Base-by-base conservation (phyloP, 2,329 filamentous ascomycete species). In the Nigrospora osmanthi region DNA sequence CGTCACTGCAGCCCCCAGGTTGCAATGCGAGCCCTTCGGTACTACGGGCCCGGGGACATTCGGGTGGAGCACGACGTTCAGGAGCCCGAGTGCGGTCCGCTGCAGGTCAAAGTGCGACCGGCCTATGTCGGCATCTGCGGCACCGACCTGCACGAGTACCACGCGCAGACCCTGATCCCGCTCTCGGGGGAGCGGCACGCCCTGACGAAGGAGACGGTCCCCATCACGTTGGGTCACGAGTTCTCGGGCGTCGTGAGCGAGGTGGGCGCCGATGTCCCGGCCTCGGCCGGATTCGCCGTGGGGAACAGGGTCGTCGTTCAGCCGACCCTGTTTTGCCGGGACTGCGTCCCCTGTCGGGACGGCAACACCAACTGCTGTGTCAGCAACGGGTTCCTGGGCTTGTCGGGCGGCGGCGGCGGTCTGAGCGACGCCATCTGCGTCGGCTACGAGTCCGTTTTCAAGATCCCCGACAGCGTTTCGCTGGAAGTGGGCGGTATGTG, bases 171-270 rank as follows among this genome's bases (percentile, higher is more conserved):
- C 1, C 52, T 61, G 33, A 54, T 60, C 40, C 60, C 59, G 23
- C 47, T 47, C 15, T 40, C 42, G 12, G 52, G 51, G 23, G 49
- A 48, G 19, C 76, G 79, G 1, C 81, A 85, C 53, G 72, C 72
- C 2, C 59, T 83, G 17, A 84, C 80, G 0, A 65, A 71, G 31
- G 76, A 77, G 46, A 67, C 65, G 1, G 68, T 78, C 33, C 81
- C 80, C 4, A 68, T 83, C 11, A 80, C 72, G 0, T 65, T 85
- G 11, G 81, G 82, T 23, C 81, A 85, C 54, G 82, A 85, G 55
- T 81, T 85, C 59, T 76, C 72, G 4, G 81, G 81, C 11, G 70
- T 71, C 2, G 66, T 85, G 31, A 67, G 72, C 11, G 76, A 81
- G 51, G 62, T 84, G n/a, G 80, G 80, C 0, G 54, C 65, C 0